These are phyloP conservation scores for Chaetomium sp. DNA, from an alignment of 2,329 filamentous ascomycete species.

Conservation along the genomic window DNA sequence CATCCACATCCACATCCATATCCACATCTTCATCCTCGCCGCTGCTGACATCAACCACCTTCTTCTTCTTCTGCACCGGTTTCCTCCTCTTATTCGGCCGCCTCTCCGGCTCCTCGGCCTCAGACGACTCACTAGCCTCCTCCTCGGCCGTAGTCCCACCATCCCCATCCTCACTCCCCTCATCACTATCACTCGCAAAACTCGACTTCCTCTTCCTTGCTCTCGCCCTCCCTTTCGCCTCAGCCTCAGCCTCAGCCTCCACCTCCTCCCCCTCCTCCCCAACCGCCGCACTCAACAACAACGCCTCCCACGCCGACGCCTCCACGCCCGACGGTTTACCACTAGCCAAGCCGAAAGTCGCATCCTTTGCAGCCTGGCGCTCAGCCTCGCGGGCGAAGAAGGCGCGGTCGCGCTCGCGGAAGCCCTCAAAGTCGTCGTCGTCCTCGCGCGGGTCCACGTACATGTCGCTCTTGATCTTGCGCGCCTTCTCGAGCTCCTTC, in stretches of 20 bases:
- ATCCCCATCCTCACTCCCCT: constrained; percentile 32
- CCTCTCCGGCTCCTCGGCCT: constrained; percentile 27
- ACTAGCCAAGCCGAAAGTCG: constrained; percentile 36
- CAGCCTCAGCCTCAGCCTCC: constrained; percentile 17
- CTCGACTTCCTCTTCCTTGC: constrained; percentile 37
- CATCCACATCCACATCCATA: constrained; percentile 34
- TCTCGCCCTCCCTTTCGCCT: constrained; percentile 34
- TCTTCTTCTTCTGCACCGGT: constrained; percentile 12
- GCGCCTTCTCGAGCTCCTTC: constrained; percentile 74
- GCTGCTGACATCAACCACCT: constrained; percentile 10
- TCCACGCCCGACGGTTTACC: constrained; percentile 26
- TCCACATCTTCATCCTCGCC: constrained; percentile 35
- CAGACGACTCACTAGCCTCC: constrained; percentile 32
- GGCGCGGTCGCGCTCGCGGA: constrained; percentile 44
- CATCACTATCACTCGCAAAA: constrained; percentile 38
- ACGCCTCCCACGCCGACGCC: constrained; percentile 31
- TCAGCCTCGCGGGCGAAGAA: constrained; percentile 79
- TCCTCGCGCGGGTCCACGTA: constrained; percentile 86
- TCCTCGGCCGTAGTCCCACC: not conserved
- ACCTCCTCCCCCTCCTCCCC: constrained; percentile 21
- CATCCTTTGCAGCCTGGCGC: constrained; percentile 54
- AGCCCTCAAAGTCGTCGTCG: constrained; percentile 77
- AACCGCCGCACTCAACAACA: constrained; percentile 24
- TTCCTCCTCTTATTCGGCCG: constrained; percentile 23
- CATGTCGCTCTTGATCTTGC: constrained; percentile 80